Evolutionary conservation across 1,284 basidiomycete genomes (phyloP), one percentile per base, ranked within the genome.

Genomic region (Mycena citricolor): DNA sequence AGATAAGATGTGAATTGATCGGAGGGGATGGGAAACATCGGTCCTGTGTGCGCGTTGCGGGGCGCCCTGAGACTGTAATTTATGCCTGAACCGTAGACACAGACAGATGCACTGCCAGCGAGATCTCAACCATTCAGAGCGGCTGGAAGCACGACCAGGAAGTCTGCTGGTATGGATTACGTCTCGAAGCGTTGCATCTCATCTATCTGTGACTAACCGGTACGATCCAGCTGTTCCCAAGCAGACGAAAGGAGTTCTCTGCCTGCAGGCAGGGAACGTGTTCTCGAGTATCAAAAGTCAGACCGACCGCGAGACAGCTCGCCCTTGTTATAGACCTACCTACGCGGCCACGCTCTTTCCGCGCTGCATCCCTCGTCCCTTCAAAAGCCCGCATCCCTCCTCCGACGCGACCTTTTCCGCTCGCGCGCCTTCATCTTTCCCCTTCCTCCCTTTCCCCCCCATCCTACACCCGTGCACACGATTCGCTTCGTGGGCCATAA

Each of bases 211-310:
- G 42, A 49, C 41, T 44, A 44, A 48, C 17, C n/a, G n/a, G n/a
- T n/a, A n/a, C n/a, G n/a, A n/a, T n/a, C n/a, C n/a, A n/a, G n/a
- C n/a, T n/a, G n/a, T n/a, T n/a, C n/a, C n/a, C n/a, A n/a, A n/a
- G n/a, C n/a, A n/a, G 11, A 30, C 24, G 32, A 14, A 13, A 37
- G 36, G 39, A 32, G 64, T 58, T 59, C 47, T 47, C 61, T 73
- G 79, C 81, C 79, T 81, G 78, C 77, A 81, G 80, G 81, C 81
- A 79, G 63, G 69, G 69, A 81, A 81, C 81, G 80, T 83, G 73
- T 73, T 74, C 64, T 55, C 53, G 64, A 57, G 61, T 64, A 70
- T 71, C 69, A 72, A 69, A 74, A 71, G 37, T 38, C 62, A 69
- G 67, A 66, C 65, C 66, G 63, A 68, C 61, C 57, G 64, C 60